Conservation (phyloP, 306 rosid species). For the Fagus sylvatica region DNA sequence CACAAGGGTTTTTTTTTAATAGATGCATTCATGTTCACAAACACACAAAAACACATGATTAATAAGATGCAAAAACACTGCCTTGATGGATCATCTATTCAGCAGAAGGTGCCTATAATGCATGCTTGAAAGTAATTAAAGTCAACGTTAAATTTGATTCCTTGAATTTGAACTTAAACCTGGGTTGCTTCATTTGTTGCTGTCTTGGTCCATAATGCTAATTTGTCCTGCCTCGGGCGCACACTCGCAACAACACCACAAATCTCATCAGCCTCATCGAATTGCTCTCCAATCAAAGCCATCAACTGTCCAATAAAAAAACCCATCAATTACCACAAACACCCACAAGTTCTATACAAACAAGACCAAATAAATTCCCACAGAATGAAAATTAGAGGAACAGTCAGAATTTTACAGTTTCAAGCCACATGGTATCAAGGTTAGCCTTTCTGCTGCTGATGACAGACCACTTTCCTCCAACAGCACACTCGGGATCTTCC, state of each 20-base stretch:
- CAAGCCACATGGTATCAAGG: conserved; percentile 94
- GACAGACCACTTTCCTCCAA: conserved; percentile 93
- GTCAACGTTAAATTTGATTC: conserved; percentile 10
- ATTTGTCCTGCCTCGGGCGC: conserved; percentile 89
- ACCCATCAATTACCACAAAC: not conserved
- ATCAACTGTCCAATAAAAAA: conserved; percentile 53
- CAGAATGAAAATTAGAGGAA: not conserved
- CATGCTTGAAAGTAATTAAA: not conserved
- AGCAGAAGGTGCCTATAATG: not conserved
- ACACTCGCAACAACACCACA: conserved; percentile 96
- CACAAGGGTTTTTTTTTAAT: not conserved
- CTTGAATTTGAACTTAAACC: conserved; percentile 45
- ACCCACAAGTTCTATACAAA: not conserved
- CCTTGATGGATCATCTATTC: not conserved
- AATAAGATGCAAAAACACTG: not conserved
- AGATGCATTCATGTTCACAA: not conserved
- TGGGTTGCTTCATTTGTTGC: conserved; percentile 95
- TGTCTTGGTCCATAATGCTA: conserved; percentile 90
- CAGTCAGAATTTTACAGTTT: conserved; percentile 58
- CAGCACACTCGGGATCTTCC: conserved; percentile 99
- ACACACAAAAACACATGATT: not conserved
- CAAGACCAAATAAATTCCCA: not conserved
- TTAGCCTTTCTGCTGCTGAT: conserved; percentile 50
- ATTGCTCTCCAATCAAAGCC: conserved; percentile 97
- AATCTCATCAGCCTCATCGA: conserved; percentile 85